Base-by-base conservation (phyloP, 768 basidiomycete genomes). In the Russula ochroleuca region DNA sequence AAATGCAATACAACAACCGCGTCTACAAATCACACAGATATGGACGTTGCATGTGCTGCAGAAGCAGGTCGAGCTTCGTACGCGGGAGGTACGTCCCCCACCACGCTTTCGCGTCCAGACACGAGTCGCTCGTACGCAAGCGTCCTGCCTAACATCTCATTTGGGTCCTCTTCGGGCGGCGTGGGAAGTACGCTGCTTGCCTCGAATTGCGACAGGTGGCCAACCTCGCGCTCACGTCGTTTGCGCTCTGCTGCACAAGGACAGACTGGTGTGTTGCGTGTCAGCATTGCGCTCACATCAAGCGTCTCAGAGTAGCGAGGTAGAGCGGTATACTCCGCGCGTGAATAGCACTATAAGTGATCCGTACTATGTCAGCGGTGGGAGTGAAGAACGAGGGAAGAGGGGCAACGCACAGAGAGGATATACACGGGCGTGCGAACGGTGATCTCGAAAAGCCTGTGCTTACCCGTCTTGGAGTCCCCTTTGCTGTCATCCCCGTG, bases 401-500 rank as follows among this genome's bases (percentile, higher is more conserved):
- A 35, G 23, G 47, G 41, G 49, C 17, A 50, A 78, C 88, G 77
- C 65, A 92, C 91, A 19, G 94, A 94, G 58, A 97, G 83, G 53
- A 98, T 85, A 59, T 91, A 87, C 41, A 97, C 81, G 0, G 94
- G 93, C 0, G 85, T 86, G 72, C 93, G 88, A 63, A 95, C 83
- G 35, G 90, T 84, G 68, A 95, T 91, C 72, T 94, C 94, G 73
- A 88, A 93, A 70, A 91, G 73, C 75, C 92, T 96, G 67, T 84
- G 81, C 74, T 82, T 88, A 40, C 88, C 88, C 40, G 80, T 78
- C 72, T 86, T 87, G 9, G 79, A 67, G 71, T 91, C n/a, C n/a
- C n/a, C 89, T 2, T 85, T 57, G 19, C 79, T 68, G 69, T 91
- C 86, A 66, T 92, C 92, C 3, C 88, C 91, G 25, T 87, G 80